phyloP scores from a whole-genome alignment of 371 early-diverging fungal genomes.

The Amoeboaphelidium protococcarum region DNA sequence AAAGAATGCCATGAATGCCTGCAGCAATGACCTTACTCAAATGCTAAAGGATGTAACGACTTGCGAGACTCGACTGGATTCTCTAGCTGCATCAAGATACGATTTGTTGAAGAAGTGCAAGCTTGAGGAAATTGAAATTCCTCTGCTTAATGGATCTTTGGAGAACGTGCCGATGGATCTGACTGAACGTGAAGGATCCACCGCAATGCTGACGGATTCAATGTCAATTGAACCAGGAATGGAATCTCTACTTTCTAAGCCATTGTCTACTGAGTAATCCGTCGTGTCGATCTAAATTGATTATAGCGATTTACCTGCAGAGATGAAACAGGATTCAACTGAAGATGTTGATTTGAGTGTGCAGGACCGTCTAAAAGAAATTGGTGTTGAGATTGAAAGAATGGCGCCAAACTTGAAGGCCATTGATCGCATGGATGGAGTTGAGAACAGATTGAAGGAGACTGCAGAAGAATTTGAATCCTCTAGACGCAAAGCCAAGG shows the following conservation, averaged over 20 bases:
- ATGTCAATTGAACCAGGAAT: no score
- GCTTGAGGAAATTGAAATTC: conserved; percentile 65
- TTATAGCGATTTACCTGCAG: not conserved
- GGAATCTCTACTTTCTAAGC: no score
- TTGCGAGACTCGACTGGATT: conserved; percentile 13
- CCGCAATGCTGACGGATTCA: no score
- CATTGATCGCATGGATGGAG: conserved; percentile 46
- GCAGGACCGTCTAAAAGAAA: conserved; percentile 28
- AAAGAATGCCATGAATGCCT: not conserved
- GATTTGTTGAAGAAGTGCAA: conserved; percentile 61
- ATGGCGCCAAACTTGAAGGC: conserved; percentile 73
- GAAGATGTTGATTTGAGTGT: conserved; percentile 34
- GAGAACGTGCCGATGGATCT: conserved; percentile 39
- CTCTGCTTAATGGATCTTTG: conserved; percentile 32
- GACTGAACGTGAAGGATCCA: no score
- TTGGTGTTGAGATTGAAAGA: conserved; percentile 43
- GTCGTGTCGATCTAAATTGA: no score
- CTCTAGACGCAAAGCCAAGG: conserved; percentile 44
- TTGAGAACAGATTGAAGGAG: conserved; percentile 39
- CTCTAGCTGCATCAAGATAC: conserved; percentile 38
- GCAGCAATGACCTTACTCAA: not conserved
- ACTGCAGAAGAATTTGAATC: conserved; percentile 52
- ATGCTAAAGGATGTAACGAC: conserved; percentile 29
- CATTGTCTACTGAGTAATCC: no score
- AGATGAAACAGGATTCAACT: conserved; percentile 13